These are phyloP conservation scores for Inonotus hispidus DNA, from an alignment of 1,284 basidiomycete genomes.

Conservation along the genomic window DNA sequence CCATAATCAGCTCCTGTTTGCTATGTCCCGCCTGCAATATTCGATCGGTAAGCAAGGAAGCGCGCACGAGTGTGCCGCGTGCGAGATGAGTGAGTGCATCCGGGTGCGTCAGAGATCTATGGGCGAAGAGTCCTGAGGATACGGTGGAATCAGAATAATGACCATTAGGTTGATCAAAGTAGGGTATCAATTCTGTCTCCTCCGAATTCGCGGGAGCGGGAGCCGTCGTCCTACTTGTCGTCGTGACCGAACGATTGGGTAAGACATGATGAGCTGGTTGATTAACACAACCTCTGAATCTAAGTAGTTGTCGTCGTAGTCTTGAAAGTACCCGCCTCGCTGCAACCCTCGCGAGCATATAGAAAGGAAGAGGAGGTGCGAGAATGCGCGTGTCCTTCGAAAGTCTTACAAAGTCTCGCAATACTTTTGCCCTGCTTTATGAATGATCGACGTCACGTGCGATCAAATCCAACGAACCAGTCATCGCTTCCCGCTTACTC, in stretches of 20 bases:
- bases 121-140: constrained; percentile 69
- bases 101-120: constrained; percentile 57
- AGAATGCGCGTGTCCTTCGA: neutral
- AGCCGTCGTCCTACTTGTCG: constrained; percentile 21
- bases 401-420: neutral
- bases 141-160: constrained; percentile 33
- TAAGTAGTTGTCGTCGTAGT: constrained; percentile 27
- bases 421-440: neutral
- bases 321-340: constrained; percentile 39
- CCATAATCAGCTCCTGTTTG: constrained; percentile 67
- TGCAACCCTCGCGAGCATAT: constrained; percentile 44
- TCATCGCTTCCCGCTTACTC: neutral
- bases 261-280: constrained; percentile 1
- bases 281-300: constrained; percentile 41
- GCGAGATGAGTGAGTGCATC: constrained; percentile 58
- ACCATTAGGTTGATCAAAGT: constrained; percentile 61
- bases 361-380: constrained; percentile 12
- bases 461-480: neutral
- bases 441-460: constrained; percentile 2
- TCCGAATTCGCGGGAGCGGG: constrained; percentile 54
- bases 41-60: constrained; percentile 68
- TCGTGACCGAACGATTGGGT: constrained; percentile 25
- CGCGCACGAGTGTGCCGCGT: constrained; percentile 66
- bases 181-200: constrained; percentile 57
- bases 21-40: constrained; percentile 64